Base-by-base conservation (phyloP, 768 basidiomycete genomes). In the Mycena indigotica region DNA sequence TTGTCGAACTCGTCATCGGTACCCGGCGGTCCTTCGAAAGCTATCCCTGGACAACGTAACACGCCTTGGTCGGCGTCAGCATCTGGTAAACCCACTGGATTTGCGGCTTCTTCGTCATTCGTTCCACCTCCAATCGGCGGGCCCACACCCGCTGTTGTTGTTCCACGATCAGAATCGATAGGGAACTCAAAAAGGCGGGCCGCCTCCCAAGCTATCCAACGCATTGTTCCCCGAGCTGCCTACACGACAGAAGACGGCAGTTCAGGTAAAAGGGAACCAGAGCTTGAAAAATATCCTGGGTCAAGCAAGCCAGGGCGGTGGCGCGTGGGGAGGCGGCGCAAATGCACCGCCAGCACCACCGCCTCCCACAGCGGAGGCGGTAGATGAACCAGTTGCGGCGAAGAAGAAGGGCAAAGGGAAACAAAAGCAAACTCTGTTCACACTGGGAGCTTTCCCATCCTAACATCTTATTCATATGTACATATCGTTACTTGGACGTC, bases 341-440 rank as follows among this genome's bases (percentile, higher is more conserved):
- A 24, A 39, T 56, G 66, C n/a, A n/a, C n/a, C 55, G 1, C 52
- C 48, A 48, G 57, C 44, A 6, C 40, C 44, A 45, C 45, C 24
- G 12, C 23, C 41, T 13, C 15, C 15, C 15, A 44, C 41, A 21
- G 41, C 15, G 6, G 12, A 16, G 79, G 6, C 79, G 80, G 68
- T 74, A 74, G 8, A 80, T 80, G 67, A 75, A 75, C 67, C 81
- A 80, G 70, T 79, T 25, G 69, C 59, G 32, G 65, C 63, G 0
- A 87, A 84, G 64, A 90, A 85, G 79, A 93, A 91, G 72, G 82
- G 83, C 0, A 94, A 93, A 67, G 85, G 85, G 1, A 92, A 93
- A 71, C 84, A 85, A 69, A 93, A 93, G 73, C 89, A 93, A 78
- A 93, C 85, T 8, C 70, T 95, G 62, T 94, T 93, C 65, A 92